Evolutionary conservation across 164 flowering plant species (phyloP), one percentile per base, ranked within the genome.

Genomic region (Chimonanthus praecox): DNA sequence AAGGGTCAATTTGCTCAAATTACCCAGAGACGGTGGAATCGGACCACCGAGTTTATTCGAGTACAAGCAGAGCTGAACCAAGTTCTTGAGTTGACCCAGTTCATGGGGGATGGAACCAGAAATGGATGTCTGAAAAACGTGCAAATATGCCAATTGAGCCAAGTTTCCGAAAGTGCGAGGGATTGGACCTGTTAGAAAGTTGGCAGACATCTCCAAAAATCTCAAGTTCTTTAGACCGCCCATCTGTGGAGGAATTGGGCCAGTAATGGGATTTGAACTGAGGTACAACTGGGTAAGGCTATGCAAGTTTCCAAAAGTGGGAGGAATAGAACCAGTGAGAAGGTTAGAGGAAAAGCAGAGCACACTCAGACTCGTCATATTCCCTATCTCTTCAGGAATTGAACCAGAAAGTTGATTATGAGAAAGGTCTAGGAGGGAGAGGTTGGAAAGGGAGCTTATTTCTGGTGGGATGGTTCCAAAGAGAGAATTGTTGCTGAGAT

Each of bases 21-120:
- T 71, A 9, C 83, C 82, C n/a, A 82, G 33, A 33, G 33, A 33
- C 33, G 33, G 33, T 0, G 33, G 33, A 33, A 33, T 33, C 33
- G 0, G 33, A 33, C 33, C 33, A 33, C 33, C 0, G 33, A 33
- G 33, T 33, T 33, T 33, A 33, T 33, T 33, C 33, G 33, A 33
- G 33, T 33, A 33, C 33, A 33, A 33, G 33, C 33, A 33, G 1
- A 33, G 33, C 33, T 33, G 33, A 33, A 33, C 33, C 33, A 33
- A 33, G 33, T 33, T 33, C 33, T 33, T 33, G 33, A 33, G 33
- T 0, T 33, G 33, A 33, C 33, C 33, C 33, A 18, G 50, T 48
- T 48, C 58, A 2, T 48, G 11, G 18, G 71, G 71, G 13, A 69
- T 18, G 7, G 45, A 13, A 49, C 61, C 72, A 15, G 61, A 70